These are phyloP conservation scores for Teunomyces cretensis DNA, from an alignment of 805 yeast genomes.

Conservation along the genomic window DNA sequence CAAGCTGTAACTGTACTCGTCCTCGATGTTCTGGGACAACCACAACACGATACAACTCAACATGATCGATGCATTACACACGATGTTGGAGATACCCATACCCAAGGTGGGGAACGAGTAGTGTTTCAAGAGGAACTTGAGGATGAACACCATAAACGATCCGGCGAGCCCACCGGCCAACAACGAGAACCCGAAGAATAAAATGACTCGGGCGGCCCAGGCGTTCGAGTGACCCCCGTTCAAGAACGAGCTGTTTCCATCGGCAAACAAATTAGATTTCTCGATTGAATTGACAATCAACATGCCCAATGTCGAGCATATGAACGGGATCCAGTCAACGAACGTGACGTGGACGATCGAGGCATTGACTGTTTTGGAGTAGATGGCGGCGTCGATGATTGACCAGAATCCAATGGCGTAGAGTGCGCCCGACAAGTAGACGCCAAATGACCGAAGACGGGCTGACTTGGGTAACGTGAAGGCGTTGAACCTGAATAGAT, in stretches of 20 bases:
- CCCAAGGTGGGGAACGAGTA: conserved; percentile 85
- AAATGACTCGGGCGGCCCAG: conserved; percentile 91
- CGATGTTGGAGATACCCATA: conserved; percentile 90
- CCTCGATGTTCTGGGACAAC: conserved; percentile 95
- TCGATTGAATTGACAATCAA: conserved; percentile 74
- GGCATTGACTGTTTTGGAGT: conserved; percentile 80
- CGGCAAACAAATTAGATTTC: conserved; percentile 55
- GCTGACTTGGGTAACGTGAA: conserved; percentile 71
- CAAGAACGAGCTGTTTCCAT: conserved; percentile 38
- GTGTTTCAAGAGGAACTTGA: conserved; percentile 79
- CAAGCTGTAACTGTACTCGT: conserved; percentile 90
- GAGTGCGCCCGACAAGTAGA: conserved; percentile 71
- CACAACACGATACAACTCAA: conserved; percentile 86
- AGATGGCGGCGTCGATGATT: conserved; percentile 84
- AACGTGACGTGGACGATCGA: conserved; percentile 84
- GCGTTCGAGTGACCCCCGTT: conserved; percentile 52
- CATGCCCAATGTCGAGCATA: conserved; percentile 89
- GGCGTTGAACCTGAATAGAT: conserved; percentile 63
- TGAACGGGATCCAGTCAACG: conserved; percentile 93
- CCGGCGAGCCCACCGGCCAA: conserved; percentile 95
- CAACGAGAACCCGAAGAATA: conserved; percentile 89
- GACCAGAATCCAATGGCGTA: conserved; percentile 90
- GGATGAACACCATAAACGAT: conserved; percentile 79
- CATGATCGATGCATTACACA: conserved; percentile 77
- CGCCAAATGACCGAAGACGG: conserved; percentile 68